Percentiles rank a stretch among this genome's conserved stretches.
These are phyloP conservation scores for Peronospora farinosa DNA, from an alignment of 352 stramenopile genomes.

Conservation along the genomic window DNA sequence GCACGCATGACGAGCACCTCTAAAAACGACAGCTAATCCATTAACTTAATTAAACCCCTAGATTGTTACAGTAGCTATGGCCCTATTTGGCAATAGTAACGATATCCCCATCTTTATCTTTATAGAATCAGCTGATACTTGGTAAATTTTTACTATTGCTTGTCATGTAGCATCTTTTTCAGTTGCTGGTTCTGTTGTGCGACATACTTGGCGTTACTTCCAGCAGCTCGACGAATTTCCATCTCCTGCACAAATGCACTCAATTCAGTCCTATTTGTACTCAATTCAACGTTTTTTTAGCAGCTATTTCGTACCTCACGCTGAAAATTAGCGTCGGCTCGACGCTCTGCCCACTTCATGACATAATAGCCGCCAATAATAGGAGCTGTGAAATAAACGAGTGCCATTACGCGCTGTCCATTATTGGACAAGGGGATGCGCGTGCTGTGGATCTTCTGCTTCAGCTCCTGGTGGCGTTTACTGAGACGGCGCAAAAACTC, in stretches of 20 bases:
- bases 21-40: too few relatives aligned
- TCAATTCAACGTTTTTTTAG: neutral
- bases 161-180: conserved; percentile 43
- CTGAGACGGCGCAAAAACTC: conserved; percentile 69
- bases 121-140: too few relatives aligned
- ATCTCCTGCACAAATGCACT: conserved; percentile 38
- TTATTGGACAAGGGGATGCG: conserved; percentile 86
- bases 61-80: too few relatives aligned
- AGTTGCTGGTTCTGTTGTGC: conserved; percentile 68
- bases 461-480: conserved; percentile 82
- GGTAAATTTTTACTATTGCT: conserved; percentile 14
- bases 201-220: conserved; percentile 41
- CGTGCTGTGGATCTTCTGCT: conserved; percentile 88
- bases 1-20: too few relatives aligned
- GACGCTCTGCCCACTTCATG: conserved; percentile 87
- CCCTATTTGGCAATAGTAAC: too few relatives aligned
- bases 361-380: conserved; percentile 86
- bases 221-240: conserved; percentile 54
- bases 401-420: conserved; percentile 76
- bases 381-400: conserved; percentile 88
- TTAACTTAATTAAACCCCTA: too few relatives aligned
- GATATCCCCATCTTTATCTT: too few relatives aligned
- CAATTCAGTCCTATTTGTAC: neutral
- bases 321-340: conserved; percentile 69
- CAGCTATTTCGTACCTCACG: conserved; percentile 39